A percentile compares a stretch with the other conserved stretches of the same genome.
Conservation (phyloP, 2,329 filamentous ascomycete genomes). For the Penicillium capsulatum region DNA sequence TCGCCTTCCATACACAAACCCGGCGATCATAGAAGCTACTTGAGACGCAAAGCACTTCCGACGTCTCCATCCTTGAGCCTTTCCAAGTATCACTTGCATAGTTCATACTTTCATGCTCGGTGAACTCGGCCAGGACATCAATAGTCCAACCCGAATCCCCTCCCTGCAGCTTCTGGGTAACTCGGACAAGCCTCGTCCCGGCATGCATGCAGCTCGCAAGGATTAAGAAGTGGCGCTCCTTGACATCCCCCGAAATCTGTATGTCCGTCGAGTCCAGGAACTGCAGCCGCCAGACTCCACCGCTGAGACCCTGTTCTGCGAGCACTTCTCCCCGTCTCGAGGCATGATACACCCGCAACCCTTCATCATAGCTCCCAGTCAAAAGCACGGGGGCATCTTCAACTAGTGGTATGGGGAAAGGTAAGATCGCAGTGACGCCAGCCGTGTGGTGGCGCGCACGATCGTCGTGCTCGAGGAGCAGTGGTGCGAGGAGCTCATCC, state of each 20-base stretch:
- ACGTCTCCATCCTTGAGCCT: constrained; percentile 9
- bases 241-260: constrained; percentile 4
- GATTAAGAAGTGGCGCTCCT: constrained; percentile 45
- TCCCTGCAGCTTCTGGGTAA: constrained; percentile 29
- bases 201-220: constrained; percentile 93
- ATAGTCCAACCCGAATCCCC: constrained; percentile 55
- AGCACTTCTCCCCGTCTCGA: constrained; percentile 49
- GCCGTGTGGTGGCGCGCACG: constrained; percentile 63
- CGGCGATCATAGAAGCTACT: constrained; percentile 53
- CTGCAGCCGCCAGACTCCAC: constrained; percentile 84
- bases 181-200: constrained; percentile 63
- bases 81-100: constrained; percentile 68
- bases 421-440: constrained; percentile 82
- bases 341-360: constrained; percentile 59
- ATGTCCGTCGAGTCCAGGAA: constrained; percentile 33
- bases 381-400: constrained; percentile 58
- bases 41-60: constrained; percentile 38
- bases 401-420: constrained; percentile 48
- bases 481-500: constrained; percentile 13
- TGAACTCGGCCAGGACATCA: constrained; percentile 65
- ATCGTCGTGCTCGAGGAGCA: constrained; percentile 39
- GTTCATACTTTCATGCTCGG: constrained; percentile 90
- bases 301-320: constrained; percentile 62
- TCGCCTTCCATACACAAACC: constrained; percentile 47
- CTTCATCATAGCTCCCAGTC: constrained; percentile 90